phyloP scores from a whole-genome alignment of 2,329 filamentous ascomycete species.

The Cladophialophora bantiana region DNA sequence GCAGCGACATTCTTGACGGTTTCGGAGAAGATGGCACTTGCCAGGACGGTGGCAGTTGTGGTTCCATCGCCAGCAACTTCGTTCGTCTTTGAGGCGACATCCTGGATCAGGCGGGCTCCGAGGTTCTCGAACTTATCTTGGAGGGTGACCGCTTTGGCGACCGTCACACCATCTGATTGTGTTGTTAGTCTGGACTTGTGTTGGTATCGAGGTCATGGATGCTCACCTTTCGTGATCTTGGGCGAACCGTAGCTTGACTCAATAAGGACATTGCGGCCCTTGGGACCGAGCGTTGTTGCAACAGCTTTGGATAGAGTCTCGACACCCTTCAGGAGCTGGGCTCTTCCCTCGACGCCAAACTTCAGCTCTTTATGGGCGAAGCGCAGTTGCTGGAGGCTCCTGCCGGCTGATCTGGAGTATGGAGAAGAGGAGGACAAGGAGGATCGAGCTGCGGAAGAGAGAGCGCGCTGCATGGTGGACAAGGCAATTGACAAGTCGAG shows the following conservation, averaged over 20 bases:
- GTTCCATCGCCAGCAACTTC: slow-evolving; percentile 98
- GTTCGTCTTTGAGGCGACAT: slow-evolving; percentile 99
- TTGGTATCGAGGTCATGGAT: not conserved
- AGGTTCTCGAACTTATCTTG: slow-evolving; percentile 99
- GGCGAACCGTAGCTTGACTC: slow-evolving; percentile 98
- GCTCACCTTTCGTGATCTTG: slow-evolving; percentile 97
- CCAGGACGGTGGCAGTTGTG: slow-evolving; percentile 95
- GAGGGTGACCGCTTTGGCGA: slow-evolving; percentile 86
- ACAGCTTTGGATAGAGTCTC: slow-evolving; percentile 97
- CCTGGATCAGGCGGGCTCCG: slow-evolving; percentile 92
- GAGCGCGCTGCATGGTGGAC: slow-evolving; percentile 89
- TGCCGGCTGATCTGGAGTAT: slow-evolving; percentile 62
- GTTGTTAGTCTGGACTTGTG: slow-evolving; percentile 33
- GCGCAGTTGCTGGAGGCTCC: slow-evolving; percentile 84
- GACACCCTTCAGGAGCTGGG: slow-evolving; percentile 87
- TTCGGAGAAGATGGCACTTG: slow-evolving; percentile 98
- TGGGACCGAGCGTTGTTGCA: slow-evolving; percentile 93
- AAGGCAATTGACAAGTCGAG: slow-evolving; percentile 43
- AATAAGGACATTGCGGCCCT: slow-evolving; percentile 97
- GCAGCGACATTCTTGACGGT: slow-evolving; percentile 99
- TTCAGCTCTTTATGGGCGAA: slow-evolving; percentile 92
- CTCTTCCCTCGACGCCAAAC: slow-evolving; percentile 94
- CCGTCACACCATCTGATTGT: slow-evolving; percentile 78
- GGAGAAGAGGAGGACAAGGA: slow-evolving; percentile 75
- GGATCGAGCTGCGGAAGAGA: slow-evolving; percentile 80